phyloP scores from a whole-genome alignment of 2,329 filamentous ascomycete genomes.

The Alternaria consortialis region DNA sequence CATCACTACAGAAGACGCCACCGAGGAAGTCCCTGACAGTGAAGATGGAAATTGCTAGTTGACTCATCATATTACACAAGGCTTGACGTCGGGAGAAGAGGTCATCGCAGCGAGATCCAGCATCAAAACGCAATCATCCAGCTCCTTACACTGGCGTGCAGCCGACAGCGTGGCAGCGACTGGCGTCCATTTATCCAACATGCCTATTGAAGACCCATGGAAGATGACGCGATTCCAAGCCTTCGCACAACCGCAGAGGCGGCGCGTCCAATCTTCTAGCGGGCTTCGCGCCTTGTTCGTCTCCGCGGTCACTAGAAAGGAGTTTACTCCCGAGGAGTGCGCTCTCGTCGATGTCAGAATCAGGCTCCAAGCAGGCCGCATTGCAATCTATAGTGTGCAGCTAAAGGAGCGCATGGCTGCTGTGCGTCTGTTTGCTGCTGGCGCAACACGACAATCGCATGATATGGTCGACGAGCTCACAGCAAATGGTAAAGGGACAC shows the following conservation, averaged over 20 bases:
- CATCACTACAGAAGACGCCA: background rate
- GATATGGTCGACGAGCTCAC: background rate
- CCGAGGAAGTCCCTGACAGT: rapidly evolving
- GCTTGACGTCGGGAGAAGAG: background rate
- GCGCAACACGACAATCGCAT: background rate
- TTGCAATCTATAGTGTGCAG: background rate
- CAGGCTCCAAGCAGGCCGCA: background rate
- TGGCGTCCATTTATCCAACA: background rate
- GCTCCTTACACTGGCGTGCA: background rate
- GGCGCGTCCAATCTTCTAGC: background rate
- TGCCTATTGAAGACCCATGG: background rate
- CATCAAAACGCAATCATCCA: background rate
- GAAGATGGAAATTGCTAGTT: background rate
- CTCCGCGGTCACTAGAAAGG: background rate
- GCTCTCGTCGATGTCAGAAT: background rate
- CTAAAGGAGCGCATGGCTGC: background rate
- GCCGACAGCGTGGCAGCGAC: background rate
- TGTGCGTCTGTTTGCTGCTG: background rate
- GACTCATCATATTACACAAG: background rate
- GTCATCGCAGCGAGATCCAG: rapidly evolving
- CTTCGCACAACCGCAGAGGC: background rate
- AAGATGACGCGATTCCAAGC: background rate
- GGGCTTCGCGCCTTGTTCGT: background rate
- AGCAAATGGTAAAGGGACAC: background rate
- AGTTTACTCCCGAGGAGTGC: background rate